phyloP scores from a whole-genome alignment of 768 basidiomycete genomes.

The Lentinus brumalis region DNA sequence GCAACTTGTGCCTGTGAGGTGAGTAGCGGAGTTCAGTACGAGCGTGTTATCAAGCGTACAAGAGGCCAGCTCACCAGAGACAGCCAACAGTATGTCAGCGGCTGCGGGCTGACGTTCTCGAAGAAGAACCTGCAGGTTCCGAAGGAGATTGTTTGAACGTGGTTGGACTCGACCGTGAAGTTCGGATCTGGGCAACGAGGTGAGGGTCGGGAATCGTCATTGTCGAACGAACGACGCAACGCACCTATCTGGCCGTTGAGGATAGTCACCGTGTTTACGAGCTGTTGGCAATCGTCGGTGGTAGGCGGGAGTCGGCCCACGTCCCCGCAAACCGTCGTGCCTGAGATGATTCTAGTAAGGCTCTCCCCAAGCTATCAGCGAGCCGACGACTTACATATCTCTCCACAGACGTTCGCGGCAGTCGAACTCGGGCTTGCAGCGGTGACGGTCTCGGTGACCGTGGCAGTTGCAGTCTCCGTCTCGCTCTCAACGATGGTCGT shows the following conservation, averaged over 20 bases:
- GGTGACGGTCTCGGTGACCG: too few relatives aligned
- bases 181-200: conserved; percentile 11
- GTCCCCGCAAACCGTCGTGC: conserved; percentile 20
- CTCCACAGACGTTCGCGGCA: too few relatives aligned
- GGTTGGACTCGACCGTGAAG: conserved; percentile 18
- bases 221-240: neutral
- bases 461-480: too few relatives aligned
- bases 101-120: conserved; percentile 21
- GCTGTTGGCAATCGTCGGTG: conserved; percentile 18
- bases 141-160: conserved; percentile 24
- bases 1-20: conserved; percentile 12
- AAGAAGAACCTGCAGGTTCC: conserved; percentile 30
- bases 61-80: conserved; percentile 10
- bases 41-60: neutral
- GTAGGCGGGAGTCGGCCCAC: conserved; percentile 20
- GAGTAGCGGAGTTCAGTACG: neutral
- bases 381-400: too few relatives aligned
- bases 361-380: too few relatives aligned
- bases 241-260: conserved; percentile 18
- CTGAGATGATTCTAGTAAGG: neutral
- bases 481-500: too few relatives aligned
- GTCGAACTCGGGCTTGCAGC: too few relatives aligned
- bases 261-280: conserved; percentile 22
- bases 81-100: conserved; percentile 27
- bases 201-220: neutral